Evolutionary conservation across 1,284 basidiomycete species (phyloP), one percentile per base, ranked within the genome.

Genomic region (Ustilago hordei): DNA sequence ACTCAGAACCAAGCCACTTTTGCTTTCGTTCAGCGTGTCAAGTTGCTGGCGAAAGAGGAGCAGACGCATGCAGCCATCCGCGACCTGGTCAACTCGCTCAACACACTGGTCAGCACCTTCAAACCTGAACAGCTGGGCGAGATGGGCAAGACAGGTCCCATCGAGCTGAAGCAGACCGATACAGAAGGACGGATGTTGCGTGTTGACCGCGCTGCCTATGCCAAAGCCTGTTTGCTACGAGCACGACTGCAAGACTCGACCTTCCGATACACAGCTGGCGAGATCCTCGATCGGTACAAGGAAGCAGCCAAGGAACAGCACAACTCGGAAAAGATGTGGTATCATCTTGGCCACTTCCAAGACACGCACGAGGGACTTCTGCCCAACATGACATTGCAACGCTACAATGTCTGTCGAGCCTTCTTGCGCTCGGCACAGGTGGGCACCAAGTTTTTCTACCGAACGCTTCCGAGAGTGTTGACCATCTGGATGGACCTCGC

Each of bases 361-460:
- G 80, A 83, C 70, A 70, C 74, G 48, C 55, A 81, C 43, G 67
- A 77, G 39, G 64, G 67, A 90, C 57, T 71, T 92, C 90, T 91
- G 90, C 74, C 74, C 28, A 83, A 80, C 59, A 62, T 70, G 57
- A 72, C 79, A 39, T 69, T 75, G 60, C 70, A 81, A 39, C 79
- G 81, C 55, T 68, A 71, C 89, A 43, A 89, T 89, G 70, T 93
- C 90, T 8, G 89, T 93, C 79, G 89, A 75, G 89, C 91, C 57
- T 98, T 93, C 81, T 88, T 90, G 5, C 91, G 90, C 74, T 93
- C 95, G 0, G 91, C 96, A 62, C 89, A 89, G 79, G 88, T 90
- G 80, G 97, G 97, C 12, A 95, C 95, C 53, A 99, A 99, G 88
- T 98, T 93, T 86, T 93, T 98, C 56, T 99, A 96, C 86, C 95